Base-by-base conservation (phyloP, 805 yeast genomes). In the Phaffomyces opuntiae region DNA sequence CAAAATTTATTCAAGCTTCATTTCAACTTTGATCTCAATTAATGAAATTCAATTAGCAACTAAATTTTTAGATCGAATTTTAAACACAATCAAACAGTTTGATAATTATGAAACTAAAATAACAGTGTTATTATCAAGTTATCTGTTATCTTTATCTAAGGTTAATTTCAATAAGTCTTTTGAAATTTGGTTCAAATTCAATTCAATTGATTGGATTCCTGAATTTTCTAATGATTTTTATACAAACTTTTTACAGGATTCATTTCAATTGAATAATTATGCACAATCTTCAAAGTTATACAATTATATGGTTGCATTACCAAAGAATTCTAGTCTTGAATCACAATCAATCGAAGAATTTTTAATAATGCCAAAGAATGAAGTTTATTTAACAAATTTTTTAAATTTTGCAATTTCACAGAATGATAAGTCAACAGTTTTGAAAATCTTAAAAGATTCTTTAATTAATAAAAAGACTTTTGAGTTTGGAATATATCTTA, bases 31-130 rank as follows among this genome's bases (percentile, higher is more conserved):
- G 44, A 69, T 79, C 12, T 64, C 67, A 43, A 74, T 77, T 38
- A 75, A 73, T 36, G 75, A 80, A 50, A 51, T 70, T 34, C 65
- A 68, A 9, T 53, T 73, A 36, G 81, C 87, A 4, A 71, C 83
- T 1, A 68, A 73, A 47, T 72, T 82, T 46, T 63, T 84, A 53
- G 85, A 83, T 56, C 66, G 70, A 36, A 66, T 82, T 7, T 59
- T 83, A 37, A 53, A 67, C 0, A 74, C 75, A 39, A 70, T 70
- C 53, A 69, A 68, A 53, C 54, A 60, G 21, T 62, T 63, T 41
- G 58, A 61, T 34, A 65, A 67, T 13, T 55, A 58, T 17, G 59
- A 60, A 26, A 39, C 57, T 9, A 65, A 67, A 45, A 63, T 77
- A 21, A 65, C 74, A 1, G 42, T 60, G 38, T 56, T 78, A 9